These are phyloP conservation scores for Crithidia acanthocephali DNA, from an alignment of 208 protist genomes.

Conservation along the genomic window DNA sequence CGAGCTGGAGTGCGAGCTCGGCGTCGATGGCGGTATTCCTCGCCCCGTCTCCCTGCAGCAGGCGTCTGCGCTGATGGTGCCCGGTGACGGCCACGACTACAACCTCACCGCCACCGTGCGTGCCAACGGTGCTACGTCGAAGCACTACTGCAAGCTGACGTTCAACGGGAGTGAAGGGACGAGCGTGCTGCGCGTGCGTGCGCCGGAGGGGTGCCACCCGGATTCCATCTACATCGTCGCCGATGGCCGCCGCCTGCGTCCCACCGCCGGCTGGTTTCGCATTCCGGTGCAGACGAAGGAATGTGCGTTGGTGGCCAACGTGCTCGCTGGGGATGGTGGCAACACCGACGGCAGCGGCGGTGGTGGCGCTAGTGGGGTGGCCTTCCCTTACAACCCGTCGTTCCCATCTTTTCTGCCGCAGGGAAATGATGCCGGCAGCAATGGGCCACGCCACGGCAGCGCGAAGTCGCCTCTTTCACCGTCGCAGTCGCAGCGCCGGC, in stretches of 20 bases:
- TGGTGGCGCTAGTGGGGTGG: no score
- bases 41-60: constrained; percentile 51
- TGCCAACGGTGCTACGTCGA: constrained; percentile 28
- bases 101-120: constrained; percentile 66
- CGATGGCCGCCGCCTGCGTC: constrained; percentile 54
- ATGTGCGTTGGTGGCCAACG: constrained; percentile 49
- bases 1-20: constrained; percentile 71
- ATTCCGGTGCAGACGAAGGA: constrained; percentile 71
- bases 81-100: constrained; percentile 78
- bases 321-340: constrained; percentile 3
- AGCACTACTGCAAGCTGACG: constrained; percentile 75
- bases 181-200: constrained; percentile 60
- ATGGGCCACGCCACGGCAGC: neutral
- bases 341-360: neutral
- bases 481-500: neutral
- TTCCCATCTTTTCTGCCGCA: neutral
- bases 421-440: neutral
- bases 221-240: constrained; percentile 56
- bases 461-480: constrained; percentile 3
- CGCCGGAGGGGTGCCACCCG: constrained; percentile 39
- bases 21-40: constrained; percentile 56
- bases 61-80: constrained; percentile 59
- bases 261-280: constrained; percentile 60
- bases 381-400: neutral
- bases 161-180: constrained; percentile 73